These are phyloP conservation scores for Cinnamomum micranthum DNA, from an alignment of 164 flowering plant species.

Conservation along the genomic window DNA sequence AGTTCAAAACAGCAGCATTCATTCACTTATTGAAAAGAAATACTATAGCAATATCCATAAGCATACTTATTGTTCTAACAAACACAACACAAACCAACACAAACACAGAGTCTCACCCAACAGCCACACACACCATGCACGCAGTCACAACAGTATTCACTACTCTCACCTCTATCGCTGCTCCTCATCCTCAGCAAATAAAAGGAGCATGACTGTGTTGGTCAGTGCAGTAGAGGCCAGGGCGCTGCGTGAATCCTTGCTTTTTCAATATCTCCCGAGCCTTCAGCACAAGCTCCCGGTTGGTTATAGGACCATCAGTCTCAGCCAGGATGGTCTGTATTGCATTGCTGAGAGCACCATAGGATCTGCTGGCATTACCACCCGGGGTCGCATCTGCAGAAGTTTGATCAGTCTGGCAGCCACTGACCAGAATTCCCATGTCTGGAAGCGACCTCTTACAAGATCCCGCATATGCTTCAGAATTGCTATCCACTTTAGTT, in stretches of 20 bases:
- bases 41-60: too few relatives aligned
- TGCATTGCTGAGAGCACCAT: constrained; percentile 97
- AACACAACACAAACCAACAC: not conserved
- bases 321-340: constrained; percentile 71
- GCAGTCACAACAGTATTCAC: not conserved
- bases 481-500: constrained; percentile 53
- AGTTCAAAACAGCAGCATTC: not conserved
- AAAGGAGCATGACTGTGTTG: constrained; percentile 57
- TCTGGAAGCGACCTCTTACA: constrained; percentile 50
- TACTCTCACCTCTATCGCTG: not conserved
- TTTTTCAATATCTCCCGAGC: constrained; percentile 65
- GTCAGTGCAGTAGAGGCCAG: constrained; percentile 91
- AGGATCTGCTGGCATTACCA: constrained; percentile 51
- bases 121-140: not conserved
- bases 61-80: not conserved
- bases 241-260: constrained; percentile 83
- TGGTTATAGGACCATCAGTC: constrained; percentile 45
- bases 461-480: constrained; percentile 78
- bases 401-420: constrained; percentile 89
- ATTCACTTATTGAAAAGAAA: not conserved
- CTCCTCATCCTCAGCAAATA: constrained; percentile 37
- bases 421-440: constrained; percentile 66
- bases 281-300: constrained; percentile 59
- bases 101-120: not conserved
- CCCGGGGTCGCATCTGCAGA: constrained; percentile 88